phyloP scores from a whole-genome alignment of 345 rosid species.

The Corchorus capsularis region DNA sequence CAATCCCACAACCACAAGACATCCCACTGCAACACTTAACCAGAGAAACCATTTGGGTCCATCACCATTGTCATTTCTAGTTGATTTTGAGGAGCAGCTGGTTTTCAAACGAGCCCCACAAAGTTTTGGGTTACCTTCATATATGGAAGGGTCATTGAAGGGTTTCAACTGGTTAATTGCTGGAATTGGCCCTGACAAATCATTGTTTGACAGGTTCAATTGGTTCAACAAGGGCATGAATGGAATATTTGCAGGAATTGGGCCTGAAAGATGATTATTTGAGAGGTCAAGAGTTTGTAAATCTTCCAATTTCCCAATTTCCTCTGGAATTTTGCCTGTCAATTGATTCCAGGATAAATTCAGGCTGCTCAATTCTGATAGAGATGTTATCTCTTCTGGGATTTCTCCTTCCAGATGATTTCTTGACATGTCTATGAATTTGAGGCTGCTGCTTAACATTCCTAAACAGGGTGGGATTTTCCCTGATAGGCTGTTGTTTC shows the following conservation, averaged over 20 bases:
- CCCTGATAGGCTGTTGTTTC: slow-evolving; percentile 21
- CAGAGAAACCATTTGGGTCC: neutral
- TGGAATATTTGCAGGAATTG: slow-evolving; percentile 42
- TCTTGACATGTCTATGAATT: slow-evolving; percentile 43
- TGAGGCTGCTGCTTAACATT: neutral
- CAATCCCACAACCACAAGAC: slow-evolving; percentile 5
- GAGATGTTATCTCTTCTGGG: slow-evolving; percentile 30
- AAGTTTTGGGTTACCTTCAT: slow-evolving; percentile 40
- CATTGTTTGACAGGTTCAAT: slow-evolving; percentile 49
- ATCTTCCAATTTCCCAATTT: slow-evolving; percentile 23
- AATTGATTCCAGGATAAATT: slow-evolving; percentile 40
- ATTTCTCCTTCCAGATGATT: slow-evolving; percentile 43
- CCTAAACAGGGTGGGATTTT: slow-evolving; percentile 1
- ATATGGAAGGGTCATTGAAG: slow-evolving; percentile 36
- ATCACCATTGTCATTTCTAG: neutral
- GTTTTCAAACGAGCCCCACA: slow-evolving; percentile 46
- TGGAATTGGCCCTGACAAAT: slow-evolving; percentile 33
- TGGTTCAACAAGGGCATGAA: slow-evolving; percentile 31
- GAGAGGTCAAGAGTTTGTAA: slow-evolving; percentile 45
- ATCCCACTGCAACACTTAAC: neutral
- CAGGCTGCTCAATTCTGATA: slow-evolving; percentile 30
- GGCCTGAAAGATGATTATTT: slow-evolving; percentile 46
- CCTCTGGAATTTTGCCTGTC: slow-evolving; percentile 33
- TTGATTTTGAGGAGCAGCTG: slow-evolving; percentile 29
- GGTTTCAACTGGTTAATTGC: slow-evolving; percentile 26